These are phyloP conservation scores for Rhodofomes roseus DNA, from an alignment of 1,284 basidiomycete species.

Conservation along the genomic window DNA sequence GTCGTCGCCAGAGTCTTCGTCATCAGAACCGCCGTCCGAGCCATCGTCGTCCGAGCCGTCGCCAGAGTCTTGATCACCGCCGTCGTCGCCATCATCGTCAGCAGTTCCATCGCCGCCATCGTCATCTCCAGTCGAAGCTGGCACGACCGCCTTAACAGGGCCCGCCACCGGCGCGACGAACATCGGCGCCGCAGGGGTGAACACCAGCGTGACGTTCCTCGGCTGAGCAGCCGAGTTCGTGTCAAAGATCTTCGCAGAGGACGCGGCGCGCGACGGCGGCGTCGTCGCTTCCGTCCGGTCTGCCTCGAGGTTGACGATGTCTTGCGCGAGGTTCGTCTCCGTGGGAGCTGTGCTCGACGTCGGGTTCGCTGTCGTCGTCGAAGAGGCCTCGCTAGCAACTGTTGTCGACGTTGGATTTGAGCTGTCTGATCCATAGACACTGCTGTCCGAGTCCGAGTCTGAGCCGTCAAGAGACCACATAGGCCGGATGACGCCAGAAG, in stretches of 20 bases:
- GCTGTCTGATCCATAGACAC: constrained; percentile 18
- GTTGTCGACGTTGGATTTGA: neutral
- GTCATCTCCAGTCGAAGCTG: constrained; percentile 4
- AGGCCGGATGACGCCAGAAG: constrained; percentile 47
- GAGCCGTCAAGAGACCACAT: constrained; percentile 36
- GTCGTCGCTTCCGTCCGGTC: constrained; percentile 21
- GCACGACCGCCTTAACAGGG: neutral
- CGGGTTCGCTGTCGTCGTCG: neutral
- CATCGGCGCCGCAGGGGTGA: constrained; percentile 35
- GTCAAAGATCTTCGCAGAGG: constrained; percentile 12
- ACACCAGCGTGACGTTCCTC: constrained; percentile 44
- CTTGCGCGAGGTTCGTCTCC: constrained; percentile 15
- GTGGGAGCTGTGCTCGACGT: constrained; percentile 11
- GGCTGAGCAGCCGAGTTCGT: constrained; percentile 15
- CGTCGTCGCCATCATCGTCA: constrained; percentile 5
- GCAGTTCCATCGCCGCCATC: neutral
- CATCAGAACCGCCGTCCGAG: neutral
- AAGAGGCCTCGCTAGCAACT: neutral
- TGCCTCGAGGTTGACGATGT: constrained; percentile 18
- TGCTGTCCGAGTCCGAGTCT: constrained; percentile 7
- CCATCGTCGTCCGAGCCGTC: neutral
- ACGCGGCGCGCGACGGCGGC: constrained; percentile 14
- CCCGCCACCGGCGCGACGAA: constrained; percentile 14
- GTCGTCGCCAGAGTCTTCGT: neutral
- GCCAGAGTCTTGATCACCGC: constrained; percentile 6